Percentiles rank a stretch among this genome's conserved stretches.
Evolutionary conservation across 2,329 filamentous ascomycete species (phyloP).

Genomic region (Pseudopyricularia cyperi): DNA sequence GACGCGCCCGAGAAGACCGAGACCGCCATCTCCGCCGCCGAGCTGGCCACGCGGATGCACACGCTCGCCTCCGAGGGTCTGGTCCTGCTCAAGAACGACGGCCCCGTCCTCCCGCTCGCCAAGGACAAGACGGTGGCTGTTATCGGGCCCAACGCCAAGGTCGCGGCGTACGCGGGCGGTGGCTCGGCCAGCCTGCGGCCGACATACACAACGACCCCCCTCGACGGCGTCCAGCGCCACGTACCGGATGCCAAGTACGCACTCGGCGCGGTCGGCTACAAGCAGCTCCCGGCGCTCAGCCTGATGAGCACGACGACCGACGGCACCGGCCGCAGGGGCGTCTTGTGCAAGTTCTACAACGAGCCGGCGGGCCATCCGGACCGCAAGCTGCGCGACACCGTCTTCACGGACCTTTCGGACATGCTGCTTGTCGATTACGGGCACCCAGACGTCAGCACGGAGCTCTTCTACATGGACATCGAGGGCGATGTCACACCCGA

Average conservation of each 20-base stretch:
- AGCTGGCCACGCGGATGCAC: constrained; percentile 5
- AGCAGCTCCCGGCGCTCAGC: constrained; percentile 8
- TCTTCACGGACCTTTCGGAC: constrained; percentile 27
- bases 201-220: constrained; percentile 29
- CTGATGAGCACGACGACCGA: constrained; percentile 4
- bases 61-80: constrained; percentile 6
- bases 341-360: constrained; percentile 6
- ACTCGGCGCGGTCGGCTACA: constrained; percentile 7
- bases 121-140: constrained; percentile 29
- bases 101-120: constrained; percentile 34
- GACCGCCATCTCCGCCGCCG: background rate
- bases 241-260: constrained; percentile 5
- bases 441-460: constrained; percentile 18
- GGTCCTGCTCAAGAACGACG: constrained; percentile 32
- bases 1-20: background rate
- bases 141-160: constrained; percentile 36
- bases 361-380: constrained; percentile 3
- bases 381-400: constrained; percentile 16
- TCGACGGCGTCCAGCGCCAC: constrained; percentile 25
- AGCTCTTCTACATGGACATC: constrained; percentile 25
- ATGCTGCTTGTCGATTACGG: constrained; percentile 39
- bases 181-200: constrained; percentile 17
- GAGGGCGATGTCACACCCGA: constrained; percentile 16
- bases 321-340: constrained; percentile 4
- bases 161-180: constrained; percentile 16